Evolutionary conservation across 805 yeast species (phyloP).

Genomic region (Saturnispora ahearnii): DNA sequence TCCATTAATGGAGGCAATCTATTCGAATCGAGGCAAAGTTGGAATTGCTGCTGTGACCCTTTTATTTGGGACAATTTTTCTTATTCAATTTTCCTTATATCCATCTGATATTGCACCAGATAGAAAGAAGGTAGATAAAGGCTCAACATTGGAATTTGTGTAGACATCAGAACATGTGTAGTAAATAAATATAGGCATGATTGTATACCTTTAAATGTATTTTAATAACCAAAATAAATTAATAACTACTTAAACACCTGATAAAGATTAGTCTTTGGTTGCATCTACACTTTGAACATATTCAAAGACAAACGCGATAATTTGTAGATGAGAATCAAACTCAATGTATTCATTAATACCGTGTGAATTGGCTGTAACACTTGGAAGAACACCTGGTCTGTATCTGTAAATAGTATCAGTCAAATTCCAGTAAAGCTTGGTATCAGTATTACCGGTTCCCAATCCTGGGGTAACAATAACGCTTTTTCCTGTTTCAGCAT

Average conservation of each 20-base stretch:
- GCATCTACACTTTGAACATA: constrained; percentile 38
- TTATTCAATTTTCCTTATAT: constrained; percentile 22
- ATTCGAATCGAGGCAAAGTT: constrained; percentile 37
- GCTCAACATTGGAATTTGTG: not conserved
- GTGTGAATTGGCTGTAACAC: constrained; percentile 39
- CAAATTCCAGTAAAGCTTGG: constrained; percentile 52
- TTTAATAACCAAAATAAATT: not conserved
- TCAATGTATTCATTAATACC: constrained; percentile 55
- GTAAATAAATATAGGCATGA: no score
- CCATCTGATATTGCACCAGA: constrained; percentile 9
- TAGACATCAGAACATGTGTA: not conserved
- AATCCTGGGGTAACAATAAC: constrained; percentile 48
- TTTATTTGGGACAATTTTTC: constrained; percentile 23
- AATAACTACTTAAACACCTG: not conserved
- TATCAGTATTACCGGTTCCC: constrained; percentile 66
- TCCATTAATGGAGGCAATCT: constrained; percentile 19
- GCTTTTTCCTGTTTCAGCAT: constrained; percentile 16
- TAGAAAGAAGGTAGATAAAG: not conserved
- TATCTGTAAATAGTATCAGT: constrained; percentile 53
- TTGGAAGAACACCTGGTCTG: constrained; percentile 37
- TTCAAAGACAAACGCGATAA: constrained; percentile 47
- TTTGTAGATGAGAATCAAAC: constrained; percentile 48
- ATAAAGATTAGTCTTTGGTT: constrained; percentile 8
- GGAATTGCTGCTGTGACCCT: constrained; percentile 32
- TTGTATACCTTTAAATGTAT: not conserved